phyloP scores from a whole-genome alignment of 352 stramenopile species.

The Globisporangium cystogenes region DNA sequence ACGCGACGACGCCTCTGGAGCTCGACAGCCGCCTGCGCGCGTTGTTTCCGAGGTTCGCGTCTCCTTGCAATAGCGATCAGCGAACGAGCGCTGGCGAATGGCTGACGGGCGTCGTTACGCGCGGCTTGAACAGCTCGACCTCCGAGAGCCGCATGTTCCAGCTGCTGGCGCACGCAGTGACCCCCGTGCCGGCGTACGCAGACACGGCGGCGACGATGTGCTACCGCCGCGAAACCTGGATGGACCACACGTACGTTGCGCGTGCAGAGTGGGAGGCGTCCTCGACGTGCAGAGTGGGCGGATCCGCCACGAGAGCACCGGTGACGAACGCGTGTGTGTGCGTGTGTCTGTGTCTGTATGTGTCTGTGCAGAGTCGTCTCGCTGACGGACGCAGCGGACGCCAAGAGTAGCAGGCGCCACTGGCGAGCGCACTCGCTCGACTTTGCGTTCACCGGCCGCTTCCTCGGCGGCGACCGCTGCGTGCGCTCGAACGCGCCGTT shows the following conservation, averaged over 20 bases:
- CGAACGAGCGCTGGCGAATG: neutral
- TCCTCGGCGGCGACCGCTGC: constrained; percentile 55
- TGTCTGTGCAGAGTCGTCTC: constrained; percentile 25
- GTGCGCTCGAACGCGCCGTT: constrained; percentile 71
- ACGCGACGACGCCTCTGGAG: constrained; percentile 17
- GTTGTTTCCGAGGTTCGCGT: constrained; percentile 41
- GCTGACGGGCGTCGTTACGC: too few relatives aligned
- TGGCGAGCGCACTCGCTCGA: constrained; percentile 16
- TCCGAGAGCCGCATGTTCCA: constrained; percentile 65
- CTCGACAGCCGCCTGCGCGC: constrained; percentile 30
- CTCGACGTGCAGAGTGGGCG: too few relatives aligned
- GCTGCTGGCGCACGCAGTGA: constrained; percentile 60
- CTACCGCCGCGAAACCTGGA: constrained; percentile 28
- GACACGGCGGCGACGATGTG: constrained; percentile 47
- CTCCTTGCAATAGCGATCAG: too few relatives aligned
- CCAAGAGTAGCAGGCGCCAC: neutral
- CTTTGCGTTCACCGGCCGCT: constrained; percentile 45
- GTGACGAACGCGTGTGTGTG: too few relatives aligned
- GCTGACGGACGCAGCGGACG: constrained; percentile 9
- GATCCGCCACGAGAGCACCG: too few relatives aligned
- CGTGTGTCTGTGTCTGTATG: neutral
- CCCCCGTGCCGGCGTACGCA: constrained; percentile 52
- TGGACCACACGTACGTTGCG: constrained; percentile 48
- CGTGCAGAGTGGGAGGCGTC: too few relatives aligned
- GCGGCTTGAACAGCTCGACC: constrained; percentile 21